Evolutionary conservation across 108 stramenopile genomes (phyloP), one percentile per base, ranked within the genome.

Genomic region (Conticribra weissflogii): DNA sequence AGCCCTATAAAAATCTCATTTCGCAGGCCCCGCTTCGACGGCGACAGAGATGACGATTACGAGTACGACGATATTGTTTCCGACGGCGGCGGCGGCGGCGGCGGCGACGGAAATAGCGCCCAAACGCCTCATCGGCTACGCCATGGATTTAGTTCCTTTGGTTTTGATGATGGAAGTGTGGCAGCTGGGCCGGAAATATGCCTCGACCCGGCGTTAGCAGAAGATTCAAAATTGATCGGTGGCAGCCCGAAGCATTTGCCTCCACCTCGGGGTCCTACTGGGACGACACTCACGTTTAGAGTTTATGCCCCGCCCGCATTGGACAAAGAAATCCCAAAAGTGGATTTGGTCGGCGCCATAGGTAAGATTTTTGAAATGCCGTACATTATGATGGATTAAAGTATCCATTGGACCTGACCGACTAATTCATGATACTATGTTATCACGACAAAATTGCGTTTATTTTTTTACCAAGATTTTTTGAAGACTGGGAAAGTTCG

Each of bases 301-400:
- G 71, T 53, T 7, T 72, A 63, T 47, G 55, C 62, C 5, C 71
- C 71, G 17, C 71, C 71, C 27, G 63, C 54, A 24, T 25, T 72
- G 24, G 71, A 72, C 18, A 72, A 63, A 31, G 71, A 72, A n/a
- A 72, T 72, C 12, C 71, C 71, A 7, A 72, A 72, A 45, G 54
- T 72, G n/a, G 71, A 72, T 57, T 16, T 72, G 19, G 54, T 63
- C n/a, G 71, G 71, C 19, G 51, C 71, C 12, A 28, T 72, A 17
- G 15, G n/a, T n/a, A n/a, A n/a, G n/a, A n/a, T n/a, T n/a, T n/a
- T n/a, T n/a, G n/a, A n/a, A n/a, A n/a, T n/a, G n/a, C n/a, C n/a
- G n/a, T n/a, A n/a, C n/a, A n/a, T n/a, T n/a, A n/a, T n/a, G n/a
- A n/a, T n/a, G n/a, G n/a, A n/a, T n/a, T n/a, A n/a, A n/a, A n/a